These are phyloP conservation scores for Eutypella sp. DNA, from an alignment of 2,329 filamentous ascomycete species.

Conservation along the genomic window DNA sequence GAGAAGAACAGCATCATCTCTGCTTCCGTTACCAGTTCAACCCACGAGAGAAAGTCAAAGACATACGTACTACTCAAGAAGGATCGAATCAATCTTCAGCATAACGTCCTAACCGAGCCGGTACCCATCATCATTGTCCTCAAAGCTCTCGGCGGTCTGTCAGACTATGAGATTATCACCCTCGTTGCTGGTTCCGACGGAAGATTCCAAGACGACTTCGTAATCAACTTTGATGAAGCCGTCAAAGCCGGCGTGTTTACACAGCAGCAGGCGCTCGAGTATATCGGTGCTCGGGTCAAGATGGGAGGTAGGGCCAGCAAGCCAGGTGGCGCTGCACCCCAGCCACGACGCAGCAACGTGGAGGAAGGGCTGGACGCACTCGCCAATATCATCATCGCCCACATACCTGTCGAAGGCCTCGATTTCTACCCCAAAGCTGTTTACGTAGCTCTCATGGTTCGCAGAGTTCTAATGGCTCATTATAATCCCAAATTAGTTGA, in stretches of 20 bases:
- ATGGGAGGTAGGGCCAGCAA: constrained; percentile 64
- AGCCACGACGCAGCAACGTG: constrained; percentile 69
- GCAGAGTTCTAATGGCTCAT: constrained; percentile 91
- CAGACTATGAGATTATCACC: constrained; percentile 90
- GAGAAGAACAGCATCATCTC: constrained; percentile 90
- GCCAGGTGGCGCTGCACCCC: constrained; percentile 44
- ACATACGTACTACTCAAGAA: constrained; percentile 95
- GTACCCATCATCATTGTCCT: constrained; percentile 93
- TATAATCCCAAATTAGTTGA: constrained; percentile 87
- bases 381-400: constrained; percentile 87
- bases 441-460: constrained; percentile 95
- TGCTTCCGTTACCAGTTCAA: constrained; percentile 95
- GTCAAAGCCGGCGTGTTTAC: constrained; percentile 81
- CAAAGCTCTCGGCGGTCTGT: constrained; percentile 88
- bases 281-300: constrained; percentile 80
- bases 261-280: constrained; percentile 92
- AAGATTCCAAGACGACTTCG: constrained; percentile 89
- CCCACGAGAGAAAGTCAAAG: constrained; percentile 96
- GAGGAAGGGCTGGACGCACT: constrained; percentile 92
- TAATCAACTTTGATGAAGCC: constrained; percentile 91
- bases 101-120: constrained; percentile 89
- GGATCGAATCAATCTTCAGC: constrained; percentile 79
- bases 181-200: constrained; percentile 84
- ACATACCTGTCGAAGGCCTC: constrained; percentile 84
- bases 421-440: constrained; percentile 97